Evolutionary conservation across 2,329 filamentous ascomycete genomes (phyloP), one percentile per base, ranked within the genome.

Genomic region (Monilinia laxa): DNA sequence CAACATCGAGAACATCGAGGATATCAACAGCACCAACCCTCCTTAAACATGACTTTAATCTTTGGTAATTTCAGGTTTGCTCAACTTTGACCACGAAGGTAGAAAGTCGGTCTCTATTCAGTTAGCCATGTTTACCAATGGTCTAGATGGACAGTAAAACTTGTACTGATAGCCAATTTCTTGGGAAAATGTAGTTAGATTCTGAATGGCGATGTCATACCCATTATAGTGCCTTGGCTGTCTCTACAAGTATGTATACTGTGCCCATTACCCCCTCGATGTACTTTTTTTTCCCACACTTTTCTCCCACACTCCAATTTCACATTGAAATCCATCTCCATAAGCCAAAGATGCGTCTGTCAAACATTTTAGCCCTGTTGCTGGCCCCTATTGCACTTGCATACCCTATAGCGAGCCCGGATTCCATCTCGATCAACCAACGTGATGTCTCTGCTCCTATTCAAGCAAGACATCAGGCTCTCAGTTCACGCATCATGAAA

Each of bases 301-400:
- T 52, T 52, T 52, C 4, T 38, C 12, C 2, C 12, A 25, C n/a
- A 60, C 1, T n/a, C 18, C 45, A 38, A 25, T 38, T 14, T 7
- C 14, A 23, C 14, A 51, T 18, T 62, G 9, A 4, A 38, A 25
- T 14, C 12, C 12, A 25, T 0, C 35, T 4, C 1, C 1, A n/a
- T 57, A 20, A n/a, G 4, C n/a, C 12, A 42, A 56, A 54, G n/a
- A 64, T 64, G 62, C 42, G n/a, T 16, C 2, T 57, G 10, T 58
- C 53, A 49, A 40, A 49, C 42, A 18, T 58, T 31, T 20, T 28
- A 9, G 40, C 40, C 40, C 25, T 64, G 4, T 31, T 64, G 4
- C 23, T 64, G n/a, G 62, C 62, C 4, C 52, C 62, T 35, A 18
- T 64, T n/a, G 28, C 42, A 49, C 40, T 57, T 51, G 49, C 60